Conservation (phyloP, 139 green algal genomes). For the Astrephomene gubernaculifera region DNA sequence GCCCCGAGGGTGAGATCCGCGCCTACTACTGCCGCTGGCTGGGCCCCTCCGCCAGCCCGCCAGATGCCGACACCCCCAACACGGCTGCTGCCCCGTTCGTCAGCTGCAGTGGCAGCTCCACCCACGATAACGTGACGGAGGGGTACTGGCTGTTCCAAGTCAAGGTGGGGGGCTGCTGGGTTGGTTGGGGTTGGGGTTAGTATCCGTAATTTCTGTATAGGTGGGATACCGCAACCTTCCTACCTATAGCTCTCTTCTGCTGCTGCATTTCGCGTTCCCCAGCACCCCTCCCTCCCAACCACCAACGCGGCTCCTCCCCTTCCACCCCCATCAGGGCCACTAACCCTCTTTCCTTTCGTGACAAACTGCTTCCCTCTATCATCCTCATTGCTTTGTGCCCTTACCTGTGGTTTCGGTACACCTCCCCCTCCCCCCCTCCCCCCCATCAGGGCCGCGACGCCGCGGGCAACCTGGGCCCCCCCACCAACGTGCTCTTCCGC, state of each 20-base stretch:
- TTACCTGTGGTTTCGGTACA: background rate
- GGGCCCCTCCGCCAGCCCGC: background rate
- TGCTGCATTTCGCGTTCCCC: no score
- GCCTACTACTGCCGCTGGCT: conserved; percentile 39
- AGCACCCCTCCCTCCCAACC: no score
- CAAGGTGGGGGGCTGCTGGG: background rate
- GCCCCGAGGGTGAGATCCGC: conserved; percentile 13
- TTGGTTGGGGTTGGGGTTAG: background rate
- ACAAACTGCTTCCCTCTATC: background rate
- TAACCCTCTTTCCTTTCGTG: background rate
- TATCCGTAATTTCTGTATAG: background rate
- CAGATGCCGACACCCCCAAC: background rate
- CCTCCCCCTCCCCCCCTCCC: conserved; percentile 6
- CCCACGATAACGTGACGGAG: conserved; percentile 23
- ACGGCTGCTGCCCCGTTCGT: background rate
- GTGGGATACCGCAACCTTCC: no score
- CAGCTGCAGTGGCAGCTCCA: background rate
- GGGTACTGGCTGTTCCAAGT: conserved; percentile 50
- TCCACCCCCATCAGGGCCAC: no score
- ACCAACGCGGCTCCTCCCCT: no score
- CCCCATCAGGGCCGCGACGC: conserved; percentile 17
- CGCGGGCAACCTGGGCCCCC: conserved; percentile 26
- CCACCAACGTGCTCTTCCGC: conserved; percentile 23
- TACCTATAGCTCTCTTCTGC: background rate
- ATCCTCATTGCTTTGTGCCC: background rate